Percentiles rank a stretch among this genome's conserved stretches.
phyloP scores from a whole-genome alignment of 2,329 filamentous ascomycete genomes.

The Sporothrix brasiliensis region DNA sequence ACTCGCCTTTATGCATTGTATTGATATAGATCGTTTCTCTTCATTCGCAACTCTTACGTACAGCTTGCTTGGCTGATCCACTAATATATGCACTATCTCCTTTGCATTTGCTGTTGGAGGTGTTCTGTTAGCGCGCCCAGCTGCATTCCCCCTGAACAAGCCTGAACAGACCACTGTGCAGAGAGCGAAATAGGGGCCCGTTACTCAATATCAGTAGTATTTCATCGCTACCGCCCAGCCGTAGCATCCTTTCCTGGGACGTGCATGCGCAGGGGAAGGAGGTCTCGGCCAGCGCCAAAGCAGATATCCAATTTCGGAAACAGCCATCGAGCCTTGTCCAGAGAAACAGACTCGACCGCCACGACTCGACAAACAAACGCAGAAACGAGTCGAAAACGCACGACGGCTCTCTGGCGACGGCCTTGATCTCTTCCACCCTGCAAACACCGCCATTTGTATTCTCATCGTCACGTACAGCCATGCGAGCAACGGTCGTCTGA shows the following conservation, averaged over 20 bases:
- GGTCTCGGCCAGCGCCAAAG: not conserved
- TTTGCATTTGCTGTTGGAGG: slow-evolving; percentile 2
- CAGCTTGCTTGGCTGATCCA: slow-evolving; percentile 7
- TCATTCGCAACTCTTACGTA: not conserved
- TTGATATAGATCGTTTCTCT: not conserved
- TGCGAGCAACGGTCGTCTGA: slow-evolving; percentile 6
- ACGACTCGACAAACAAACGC: not conserved
- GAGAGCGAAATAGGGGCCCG: slow-evolving; percentile 4
- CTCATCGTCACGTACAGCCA: not conserved
- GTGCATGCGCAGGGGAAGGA: not conserved
- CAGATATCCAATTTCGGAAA: slow-evolving; percentile 2
- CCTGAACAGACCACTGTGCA: not conserved
- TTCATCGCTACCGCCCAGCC: too few relatives aligned
- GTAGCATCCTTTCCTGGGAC: not conserved
- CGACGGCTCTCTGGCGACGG: not conserved
- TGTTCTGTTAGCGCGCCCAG: not conserved
- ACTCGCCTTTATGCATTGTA: too few relatives aligned
- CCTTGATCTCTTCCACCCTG: too few relatives aligned
- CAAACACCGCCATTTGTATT: not conserved
- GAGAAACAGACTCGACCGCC: too few relatives aligned
- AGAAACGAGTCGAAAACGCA: not conserved
- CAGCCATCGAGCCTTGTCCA: not conserved
- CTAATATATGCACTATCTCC: not conserved
- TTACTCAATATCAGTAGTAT: not conserved
- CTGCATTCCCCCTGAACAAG: not conserved